Evolutionary conservation across 805 yeast species (phyloP), one percentile per base, ranked within the genome.

Genomic region (Metschnikowia cubensis): DNA sequence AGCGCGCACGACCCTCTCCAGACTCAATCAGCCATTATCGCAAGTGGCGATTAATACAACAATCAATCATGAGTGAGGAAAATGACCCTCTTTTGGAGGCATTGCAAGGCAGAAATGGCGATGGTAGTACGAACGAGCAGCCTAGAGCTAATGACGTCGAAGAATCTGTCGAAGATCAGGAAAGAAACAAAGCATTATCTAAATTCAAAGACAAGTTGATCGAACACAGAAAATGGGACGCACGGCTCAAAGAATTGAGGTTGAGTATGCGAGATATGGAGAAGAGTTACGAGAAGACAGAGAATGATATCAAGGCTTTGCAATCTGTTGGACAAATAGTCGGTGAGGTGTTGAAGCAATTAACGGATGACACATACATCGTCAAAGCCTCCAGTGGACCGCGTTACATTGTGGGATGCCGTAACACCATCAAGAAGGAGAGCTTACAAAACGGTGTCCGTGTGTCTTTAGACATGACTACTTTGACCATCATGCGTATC

Each of bases 381-480:
- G 98, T 94, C 45, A 92, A 92, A 74, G 97, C 98, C 1, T 87
- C 96, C 13, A 86, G 94, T 41, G 99, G 99, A 3, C 99, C 99
- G 40, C 81, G 99, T 63, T 94, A 94, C 67, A 94, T 94, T 59
- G 99, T 94, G 45, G 98, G 98, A 40, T 94, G 96, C 69, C 83
- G 99, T 64, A 90, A 90, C 67, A 87, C 96, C 33, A 89, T 94
- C 65, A 88, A 87, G 65, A 84, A 88, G 61, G 87, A 84, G 41
- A 81, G 80, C 53, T 78, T 94, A 63, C 84, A 87, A 69, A 95
- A 90, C 68, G 99, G 99, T 45, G 91, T 91, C 20, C 82, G 99
- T 66, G 99, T 94, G 42, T 94, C 99, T 14, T 76, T 94, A 60
- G 99, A 94, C 71, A 94, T 94, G 87, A 94, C 99, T 22, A 94